Base-by-base conservation (phyloP, 306 rosid genomes). In the Ceratonia siliqua region DNA sequence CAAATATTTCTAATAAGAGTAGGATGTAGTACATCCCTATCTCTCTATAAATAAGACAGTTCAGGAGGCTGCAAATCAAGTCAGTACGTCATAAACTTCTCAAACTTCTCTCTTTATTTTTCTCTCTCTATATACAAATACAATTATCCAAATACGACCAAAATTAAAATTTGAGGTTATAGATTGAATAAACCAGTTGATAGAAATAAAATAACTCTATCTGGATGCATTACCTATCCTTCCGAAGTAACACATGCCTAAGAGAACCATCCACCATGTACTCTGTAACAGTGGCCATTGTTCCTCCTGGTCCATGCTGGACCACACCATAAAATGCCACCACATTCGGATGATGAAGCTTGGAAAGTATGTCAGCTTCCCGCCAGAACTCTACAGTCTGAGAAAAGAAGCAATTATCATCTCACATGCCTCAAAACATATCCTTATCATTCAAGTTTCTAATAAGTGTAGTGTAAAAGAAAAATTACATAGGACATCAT, bases 341-440 rank as follows among this genome's bases (percentile, higher is more conserved):
- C 81, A 92, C 92, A 82, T 92, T 92, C 61, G 98, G 98, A 88
- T 92, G 98, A 62, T 92, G 98, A 74, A 92, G 90, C 79, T 90
- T 83, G 5, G 96, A 83, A 78, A 92, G 96, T 41, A 88, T 92
- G 67, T 80, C 89, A 14, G 97, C 97, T 72, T 92, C 97, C 21
- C 85, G 87, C 97, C 97, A 92, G 85, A 92, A 92, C 70, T 92
- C 97, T 32, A 78, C 41, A 0, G 88, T 92, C 97, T 90, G 90
- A 76, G 73, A 80, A 48, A 63, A 73, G 73, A 73, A 82, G 10
- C 36, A 73, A 36, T 39, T 12, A 39, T 33, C 52, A 70, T 25
- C 32, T 73, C 48, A 25, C 48, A 57, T 73, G 56, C 64, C 75
- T 55, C 22, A 63, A 46, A 61, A 43, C 35, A 53, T 42, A 52